A percentile compares a stretch with the other conserved stretches of the same genome.
Evolutionary conservation across 371 early-diverging fungal species (phyloP).

Genomic region (Mucor mucedo): DNA sequence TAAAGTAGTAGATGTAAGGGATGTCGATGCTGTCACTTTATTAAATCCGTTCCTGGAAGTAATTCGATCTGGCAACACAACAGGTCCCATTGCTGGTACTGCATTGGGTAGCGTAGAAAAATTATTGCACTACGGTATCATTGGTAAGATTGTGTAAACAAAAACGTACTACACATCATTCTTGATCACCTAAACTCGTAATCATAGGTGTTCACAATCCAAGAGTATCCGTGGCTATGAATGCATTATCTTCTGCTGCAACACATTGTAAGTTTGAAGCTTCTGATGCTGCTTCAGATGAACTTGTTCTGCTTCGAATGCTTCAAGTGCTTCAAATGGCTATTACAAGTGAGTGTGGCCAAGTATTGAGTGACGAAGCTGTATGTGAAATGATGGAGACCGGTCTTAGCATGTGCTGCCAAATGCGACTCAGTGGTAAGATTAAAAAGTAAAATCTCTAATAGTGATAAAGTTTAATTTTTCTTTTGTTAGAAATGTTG

Average conservation of each 20-base stretch:
- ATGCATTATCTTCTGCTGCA: constrained; percentile 77
- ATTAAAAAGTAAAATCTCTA: not conserved
- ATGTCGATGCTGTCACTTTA: constrained; percentile 78
- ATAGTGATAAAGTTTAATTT: not conserved
- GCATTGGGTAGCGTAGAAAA: constrained; percentile 89
- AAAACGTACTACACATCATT: not conserved
- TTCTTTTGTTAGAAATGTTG: constrained; percentile 65
- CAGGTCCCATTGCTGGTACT: constrained; percentile 92
- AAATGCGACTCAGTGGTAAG: constrained; percentile 86
- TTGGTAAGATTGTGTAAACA: constrained; percentile 59
- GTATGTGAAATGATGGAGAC: constrained; percentile 97
- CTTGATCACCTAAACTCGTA: not conserved
- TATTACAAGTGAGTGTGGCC: constrained; percentile 70
- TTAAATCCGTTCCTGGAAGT: constrained; percentile 91
- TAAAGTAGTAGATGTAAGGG: constrained; percentile 48
- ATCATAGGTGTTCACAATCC: constrained; percentile 68
- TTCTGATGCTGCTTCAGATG: constrained; percentile 91
- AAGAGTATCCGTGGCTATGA: constrained; percentile 71
- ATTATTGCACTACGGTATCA: constrained; percentile 83
- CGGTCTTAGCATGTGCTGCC: constrained; percentile 94
- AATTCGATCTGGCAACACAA: constrained; percentile 89
- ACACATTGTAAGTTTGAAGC: constrained; percentile 96
- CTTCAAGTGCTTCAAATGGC: constrained; percentile 80
- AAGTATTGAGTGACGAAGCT: constrained; percentile 83
- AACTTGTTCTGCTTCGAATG: constrained; percentile 89